Percentiles rank a stretch among this genome's conserved stretches.
These are phyloP conservation scores for Aspergillus ellipticus DNA, from an alignment of 495 filamentous ascomycete species.

Conservation along the genomic window DNA sequence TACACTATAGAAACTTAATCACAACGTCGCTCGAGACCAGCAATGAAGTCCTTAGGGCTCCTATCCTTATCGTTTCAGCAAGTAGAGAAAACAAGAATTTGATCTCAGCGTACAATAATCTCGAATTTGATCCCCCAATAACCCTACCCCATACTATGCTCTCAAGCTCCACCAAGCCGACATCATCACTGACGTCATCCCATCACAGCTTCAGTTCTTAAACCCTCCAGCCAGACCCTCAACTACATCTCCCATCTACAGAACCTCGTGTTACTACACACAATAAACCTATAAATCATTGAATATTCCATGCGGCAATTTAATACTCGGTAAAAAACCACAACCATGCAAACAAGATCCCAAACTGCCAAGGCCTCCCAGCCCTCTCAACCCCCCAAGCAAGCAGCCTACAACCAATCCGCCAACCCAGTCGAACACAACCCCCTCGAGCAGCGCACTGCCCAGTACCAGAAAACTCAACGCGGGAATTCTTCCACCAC, in stretches of 20 bases:
- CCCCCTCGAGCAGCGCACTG: conserved; percentile 43
- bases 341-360: conserved; percentile 5
- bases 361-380: conserved; percentile 6
- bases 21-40: too few species aligned
- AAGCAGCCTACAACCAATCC: conserved; percentile 46
- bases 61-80: too few species aligned
- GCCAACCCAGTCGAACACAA: conserved; percentile 48
- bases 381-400: conserved; percentile 48
- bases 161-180: not conserved
- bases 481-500: conserved; percentile 36
- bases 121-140: not conserved
- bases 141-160: too few species aligned
- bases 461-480: conserved; percentile 20
- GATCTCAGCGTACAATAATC: not conserved
- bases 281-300: too few species aligned
- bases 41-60: too few species aligned
- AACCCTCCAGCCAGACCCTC: not conserved
- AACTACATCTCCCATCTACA: not conserved
- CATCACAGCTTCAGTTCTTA: not conserved
- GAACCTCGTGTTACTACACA: too few species aligned
- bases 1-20: too few species aligned
- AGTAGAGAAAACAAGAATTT: not conserved
- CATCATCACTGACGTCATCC: conserved; percentile 7
- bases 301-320: too few species aligned
- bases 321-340: too few species aligned